Evolutionary conservation across 2,329 filamentous ascomycete species (phyloP), one percentile per base, ranked within the genome.

Genomic region (Colletotrichum zoysiae): DNA sequence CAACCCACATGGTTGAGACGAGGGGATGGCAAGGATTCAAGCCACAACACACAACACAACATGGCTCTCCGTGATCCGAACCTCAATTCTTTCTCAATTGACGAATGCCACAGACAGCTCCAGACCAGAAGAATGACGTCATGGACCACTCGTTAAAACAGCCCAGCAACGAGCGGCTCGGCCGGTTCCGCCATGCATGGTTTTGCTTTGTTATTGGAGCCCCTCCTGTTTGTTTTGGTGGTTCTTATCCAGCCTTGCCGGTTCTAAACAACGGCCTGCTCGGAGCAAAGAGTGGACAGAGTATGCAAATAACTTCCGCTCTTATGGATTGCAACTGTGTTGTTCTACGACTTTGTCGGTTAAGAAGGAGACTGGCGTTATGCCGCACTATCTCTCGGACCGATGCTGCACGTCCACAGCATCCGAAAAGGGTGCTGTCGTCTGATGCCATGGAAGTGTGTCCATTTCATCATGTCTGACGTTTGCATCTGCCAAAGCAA

Each of bases 1-100:
- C 11, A 66, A 38, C 50, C 67, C 56, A 48, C 33, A 63, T 56
- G 56, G 5, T 61, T 48, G 58, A 48, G n/a, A 50, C 58, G 26
- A 50, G 2, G 30, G 30, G 30, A 35, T 20, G 4, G n/a, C 16
- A 9, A 33, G 12, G 18, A 50, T 48, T 48, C 58, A 61, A 61
- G 58, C 58, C 58, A 61, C 58, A 61, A 35, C 44, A 46, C 38
- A 40, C 38, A 40, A 12, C 11, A 42, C 14, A 12, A 30, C 30
- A 30, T 38, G 60, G 35, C 60, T 51, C 46, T 42, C 33, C 26
- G 33, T 16, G n/a, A 51, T 14, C n/a, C 16, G 16, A 18, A 30
- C 30, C 30, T 30, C 30, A 30, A 30, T 30, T 30, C 30, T 33
- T 33, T 16, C 23, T 40, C 60, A 2, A 42, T 30, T 20, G 1